A percentile compares a stretch with the other conserved stretches of the same genome.
These are phyloP conservation scores for Puccinia polysora DNA, from an alignment of 1,284 basidiomycete genomes.

Conservation along the genomic window DNA sequence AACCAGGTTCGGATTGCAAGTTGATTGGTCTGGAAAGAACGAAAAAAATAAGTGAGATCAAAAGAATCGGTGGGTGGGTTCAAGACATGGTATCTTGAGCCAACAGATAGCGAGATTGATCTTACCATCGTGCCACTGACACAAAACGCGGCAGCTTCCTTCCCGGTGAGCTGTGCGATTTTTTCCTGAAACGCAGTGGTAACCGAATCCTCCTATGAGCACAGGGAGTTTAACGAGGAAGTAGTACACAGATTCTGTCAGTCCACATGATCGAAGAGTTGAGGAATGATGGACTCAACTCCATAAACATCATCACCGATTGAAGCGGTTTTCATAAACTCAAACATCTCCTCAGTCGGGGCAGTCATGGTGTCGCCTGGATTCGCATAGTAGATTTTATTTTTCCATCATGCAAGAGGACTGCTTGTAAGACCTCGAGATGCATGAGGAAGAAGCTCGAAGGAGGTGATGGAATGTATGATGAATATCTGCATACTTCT, in stretches of 20 bases:
- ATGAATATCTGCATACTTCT: too few relatives aligned
- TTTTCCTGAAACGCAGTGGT: constrained; percentile 69
- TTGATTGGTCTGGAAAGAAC: constrained; percentile 51
- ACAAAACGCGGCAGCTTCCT: constrained; percentile 78
- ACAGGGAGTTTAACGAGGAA: background rate
- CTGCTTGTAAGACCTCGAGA: too few relatives aligned
- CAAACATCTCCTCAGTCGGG: constrained; percentile 56
- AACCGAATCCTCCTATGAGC: constrained; percentile 55
- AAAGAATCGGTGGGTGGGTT: background rate
- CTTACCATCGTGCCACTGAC: constrained; percentile 89
- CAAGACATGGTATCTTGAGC: background rate
- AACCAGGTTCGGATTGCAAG: constrained; percentile 79
- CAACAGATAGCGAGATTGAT: constrained; percentile 52
- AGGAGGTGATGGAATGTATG: too few relatives aligned
- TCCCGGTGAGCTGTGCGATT: constrained; percentile 74
- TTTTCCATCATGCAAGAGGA: too few relatives aligned
- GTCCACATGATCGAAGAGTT: background rate
- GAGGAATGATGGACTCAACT: constrained; percentile 44
- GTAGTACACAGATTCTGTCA: background rate
- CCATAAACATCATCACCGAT: constrained; percentile 59
- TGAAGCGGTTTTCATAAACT: constrained; percentile 56
- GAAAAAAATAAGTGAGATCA: background rate
- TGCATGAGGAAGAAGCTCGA: background rate
- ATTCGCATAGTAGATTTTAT: too few relatives aligned
- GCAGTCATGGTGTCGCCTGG: constrained; percentile 58